phyloP scores from a whole-genome alignment of 73 alveolate genomes.

The Stentor coeruleus region DNA sequence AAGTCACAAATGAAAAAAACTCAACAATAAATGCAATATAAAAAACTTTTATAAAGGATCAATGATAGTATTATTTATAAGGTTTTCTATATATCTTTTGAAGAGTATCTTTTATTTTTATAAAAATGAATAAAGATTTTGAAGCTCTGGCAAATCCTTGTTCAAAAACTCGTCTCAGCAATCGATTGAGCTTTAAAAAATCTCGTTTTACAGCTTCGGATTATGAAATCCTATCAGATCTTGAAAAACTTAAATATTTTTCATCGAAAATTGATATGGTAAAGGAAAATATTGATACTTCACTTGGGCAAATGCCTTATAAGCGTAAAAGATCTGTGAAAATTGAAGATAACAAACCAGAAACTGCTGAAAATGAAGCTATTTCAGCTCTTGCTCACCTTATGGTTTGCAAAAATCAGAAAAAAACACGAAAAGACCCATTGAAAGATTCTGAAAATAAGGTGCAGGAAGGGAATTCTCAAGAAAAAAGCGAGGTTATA shows the following conservation, averaged over 20 bases:
- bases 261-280: not conserved
- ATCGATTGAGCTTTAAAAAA: no score
- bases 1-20: not conserved
- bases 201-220: not conserved
- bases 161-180: not conserved
- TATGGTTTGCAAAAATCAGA: no score
- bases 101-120: no score
- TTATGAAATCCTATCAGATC: not conserved
- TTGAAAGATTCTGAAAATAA: no score
- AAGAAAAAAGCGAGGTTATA: no score
- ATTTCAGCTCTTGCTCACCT: not conserved
- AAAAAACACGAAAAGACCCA: no score
- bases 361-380: not conserved
- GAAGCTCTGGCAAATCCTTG: no score
- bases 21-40: not conserved
- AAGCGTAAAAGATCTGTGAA: not conserved
- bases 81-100: no score
- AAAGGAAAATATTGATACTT: no score
- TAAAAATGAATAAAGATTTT: no score
- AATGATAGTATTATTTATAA: not conserved
- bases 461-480: no score
- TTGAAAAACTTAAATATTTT: not conserved
- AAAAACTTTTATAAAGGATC: not conserved
- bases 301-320: not conserved
- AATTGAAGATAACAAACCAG: not conserved